Conservation (phyloP, 108 stramenopile species). For the Cyclotella sp. region DNA sequence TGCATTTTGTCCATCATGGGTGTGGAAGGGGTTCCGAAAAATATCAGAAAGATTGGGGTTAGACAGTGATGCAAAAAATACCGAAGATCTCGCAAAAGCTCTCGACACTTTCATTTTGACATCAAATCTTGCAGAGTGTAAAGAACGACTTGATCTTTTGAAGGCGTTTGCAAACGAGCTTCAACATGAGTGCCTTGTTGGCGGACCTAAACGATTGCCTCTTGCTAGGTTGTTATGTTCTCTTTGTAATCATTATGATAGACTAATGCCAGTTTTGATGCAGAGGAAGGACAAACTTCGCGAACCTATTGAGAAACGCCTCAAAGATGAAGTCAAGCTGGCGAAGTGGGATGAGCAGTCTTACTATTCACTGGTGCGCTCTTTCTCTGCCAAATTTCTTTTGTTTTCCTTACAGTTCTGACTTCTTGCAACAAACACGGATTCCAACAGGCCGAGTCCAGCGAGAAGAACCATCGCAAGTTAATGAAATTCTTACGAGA, state of each 20-base stretch:
- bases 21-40: conserved; percentile 69
- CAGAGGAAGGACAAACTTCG: conserved; percentile 50
- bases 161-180: conserved; percentile 63
- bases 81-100: conserved; percentile 63
- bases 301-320: conserved; percentile 79
- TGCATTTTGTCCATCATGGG: conserved; percentile 62
- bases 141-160: conserved; percentile 66
- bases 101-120: conserved; percentile 88
- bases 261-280: conserved; percentile 59
- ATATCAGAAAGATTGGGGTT: conserved; percentile 23
- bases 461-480: conserved; percentile 92
- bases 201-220: conserved; percentile 23
- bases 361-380: conserved; percentile 83
- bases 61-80: conserved; percentile 40
- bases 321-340: conserved; percentile 94
- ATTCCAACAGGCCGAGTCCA: conserved; percentile 71
- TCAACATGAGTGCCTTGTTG: conserved; percentile 25
- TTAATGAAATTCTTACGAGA: conserved; percentile 82
- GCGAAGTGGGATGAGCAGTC: conserved; percentile 99
- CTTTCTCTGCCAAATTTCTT: not conserved
- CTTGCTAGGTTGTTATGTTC: conserved; percentile 64
- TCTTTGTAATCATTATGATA: conserved; percentile 78
- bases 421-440: not conserved
- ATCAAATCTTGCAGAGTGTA: conserved; percentile 73
- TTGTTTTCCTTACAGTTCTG: not conserved